Conservation (phyloP, 176 grass and related monocot genomes). For the Aechmea fasciata region DNA sequence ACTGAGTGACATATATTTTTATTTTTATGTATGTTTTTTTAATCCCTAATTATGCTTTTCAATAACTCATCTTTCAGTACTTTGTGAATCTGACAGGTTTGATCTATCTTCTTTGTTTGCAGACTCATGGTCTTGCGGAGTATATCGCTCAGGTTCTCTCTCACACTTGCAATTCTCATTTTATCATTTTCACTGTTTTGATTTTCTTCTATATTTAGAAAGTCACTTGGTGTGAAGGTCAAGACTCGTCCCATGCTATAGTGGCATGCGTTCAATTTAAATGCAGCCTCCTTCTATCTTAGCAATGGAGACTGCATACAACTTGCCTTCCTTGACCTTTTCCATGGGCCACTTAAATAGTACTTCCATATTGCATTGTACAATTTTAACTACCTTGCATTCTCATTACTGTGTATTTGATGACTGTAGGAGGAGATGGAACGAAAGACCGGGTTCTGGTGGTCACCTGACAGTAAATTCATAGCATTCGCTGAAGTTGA, state of each 20-base stretch:
- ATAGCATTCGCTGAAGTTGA: conserved; percentile 89
- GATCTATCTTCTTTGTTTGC: conserved; percentile 53
- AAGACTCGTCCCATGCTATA: no score
- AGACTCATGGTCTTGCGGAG: conserved; percentile 89
- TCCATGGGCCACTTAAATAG: no score
- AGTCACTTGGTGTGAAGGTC: no score
- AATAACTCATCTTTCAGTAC: conserved; percentile 17
- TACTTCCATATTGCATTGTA: neutral
- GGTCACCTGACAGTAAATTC: conserved; percentile 90
- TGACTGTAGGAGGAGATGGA: conserved; percentile 96
- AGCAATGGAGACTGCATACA: no score
- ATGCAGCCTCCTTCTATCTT: no score
- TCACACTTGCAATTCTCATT: no score
- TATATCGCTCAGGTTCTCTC: conserved; percentile 89
- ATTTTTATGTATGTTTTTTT: no score
- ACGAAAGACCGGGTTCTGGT: conserved; percentile 98
- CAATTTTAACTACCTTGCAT: conserved; percentile 13
- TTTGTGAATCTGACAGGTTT: conserved; percentile 49
- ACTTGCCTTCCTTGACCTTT: no score
- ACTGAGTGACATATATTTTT: no score
- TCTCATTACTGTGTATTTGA: conserved; percentile 21
- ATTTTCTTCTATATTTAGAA: neutral
- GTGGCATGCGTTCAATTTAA: no score
- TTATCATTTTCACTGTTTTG: neutral
- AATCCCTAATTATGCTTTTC: neutral